A percentile compares a stretch with the other conserved stretches of the same genome.
Evolutionary conservation across 139 green algal species (phyloP).

Genomic region (Spirogloea muscicola): DNA sequence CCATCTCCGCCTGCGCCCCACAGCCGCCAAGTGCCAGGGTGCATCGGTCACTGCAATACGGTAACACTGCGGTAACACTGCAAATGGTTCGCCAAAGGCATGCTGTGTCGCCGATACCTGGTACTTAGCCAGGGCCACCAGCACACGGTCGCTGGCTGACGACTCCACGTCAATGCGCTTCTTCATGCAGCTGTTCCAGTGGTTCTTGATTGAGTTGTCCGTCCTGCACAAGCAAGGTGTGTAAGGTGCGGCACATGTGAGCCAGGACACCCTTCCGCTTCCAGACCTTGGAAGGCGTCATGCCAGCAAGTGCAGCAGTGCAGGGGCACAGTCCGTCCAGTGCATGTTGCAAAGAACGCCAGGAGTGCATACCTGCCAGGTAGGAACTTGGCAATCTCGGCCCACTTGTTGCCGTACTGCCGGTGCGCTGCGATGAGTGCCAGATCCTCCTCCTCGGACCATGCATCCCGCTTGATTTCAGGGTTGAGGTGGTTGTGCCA

Average conservation of each 20-base stretch:
- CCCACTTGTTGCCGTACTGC: slow-evolving; percentile 68
- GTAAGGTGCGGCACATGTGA: background rate
- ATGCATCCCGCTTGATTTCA: slow-evolving; percentile 54
- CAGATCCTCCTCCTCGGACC: slow-evolving; percentile 55
- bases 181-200: slow-evolving; percentile 66
- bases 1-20: too few relatives aligned
- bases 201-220: slow-evolving; percentile 92
- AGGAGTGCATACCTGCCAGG: slow-evolving; percentile 62
- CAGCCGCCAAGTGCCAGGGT: too few relatives aligned
- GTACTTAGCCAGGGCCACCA: too few relatives aligned
- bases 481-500: slow-evolving; percentile 79
- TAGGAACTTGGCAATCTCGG: slow-evolving; percentile 65
- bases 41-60: too few relatives aligned
- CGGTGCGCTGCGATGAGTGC: slow-evolving; percentile 49
- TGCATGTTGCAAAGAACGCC: background rate
- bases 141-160: too few relatives aligned
- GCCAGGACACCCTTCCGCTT: background rate
- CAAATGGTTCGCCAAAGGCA: too few relatives aligned
- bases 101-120: too few relatives aligned
- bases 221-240: slow-evolving; percentile 49
- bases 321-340: background rate
- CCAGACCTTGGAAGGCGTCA: too few relatives aligned
- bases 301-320: background rate
- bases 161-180: slow-evolving; percentile 25
- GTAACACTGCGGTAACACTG: too few relatives aligned